Base-by-base conservation (phyloP, 2,329 filamentous ascomycete genomes). In the Colletotrichum sp. region DNA sequence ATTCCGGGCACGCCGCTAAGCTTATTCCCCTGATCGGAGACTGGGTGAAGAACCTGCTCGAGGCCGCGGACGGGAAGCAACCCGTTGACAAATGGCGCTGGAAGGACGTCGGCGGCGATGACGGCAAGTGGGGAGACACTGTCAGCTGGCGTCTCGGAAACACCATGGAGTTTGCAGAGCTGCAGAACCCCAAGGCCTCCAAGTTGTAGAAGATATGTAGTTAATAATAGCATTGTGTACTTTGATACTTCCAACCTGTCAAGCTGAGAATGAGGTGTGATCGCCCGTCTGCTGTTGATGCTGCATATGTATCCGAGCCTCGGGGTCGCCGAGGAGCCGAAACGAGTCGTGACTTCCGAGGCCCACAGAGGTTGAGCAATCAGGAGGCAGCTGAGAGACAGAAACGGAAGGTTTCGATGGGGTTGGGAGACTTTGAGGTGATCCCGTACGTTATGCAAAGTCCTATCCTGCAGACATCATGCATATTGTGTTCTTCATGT, bases 1-100 rank as follows among this genome's bases (percentile, higher is more conserved):
- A 92, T 78, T 92, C 90, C 1, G 91, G 90, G 0, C 91, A 93
- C 79, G 90, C 88, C 0, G 92, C 92, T 80, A 92, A 93, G 82
- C 90, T 92, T 87, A 87, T 92, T 63, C 91, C 90, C 0, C 86
- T 91, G 28, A 83, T 91, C n/a, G 90, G 91, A 0, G 80, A 83
- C n/a, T 92, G 89, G 86, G 86, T 91, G 3, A 84, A 81, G 58
- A 83, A 87, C 13, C 77, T 92, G 7, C 66, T 92, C 0, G 83
- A 85, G 26, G 82, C 85, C 3, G 14, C 65, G 14, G 65, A 73
- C 13, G 82, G 84, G 0, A 79, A 82, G 52, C 90, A 92, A 80
- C 80, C 80, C 2, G 80, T 87, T 21, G 67, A 80, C 4, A 81
- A 88, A 30, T 92, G 90, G 90, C 80, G 85, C 21, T 92, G 90